Evolutionary conservation across 129 eudicot species (phyloP), one percentile per base, ranked within the genome.

Genomic region (Ambrosia trifida): DNA sequence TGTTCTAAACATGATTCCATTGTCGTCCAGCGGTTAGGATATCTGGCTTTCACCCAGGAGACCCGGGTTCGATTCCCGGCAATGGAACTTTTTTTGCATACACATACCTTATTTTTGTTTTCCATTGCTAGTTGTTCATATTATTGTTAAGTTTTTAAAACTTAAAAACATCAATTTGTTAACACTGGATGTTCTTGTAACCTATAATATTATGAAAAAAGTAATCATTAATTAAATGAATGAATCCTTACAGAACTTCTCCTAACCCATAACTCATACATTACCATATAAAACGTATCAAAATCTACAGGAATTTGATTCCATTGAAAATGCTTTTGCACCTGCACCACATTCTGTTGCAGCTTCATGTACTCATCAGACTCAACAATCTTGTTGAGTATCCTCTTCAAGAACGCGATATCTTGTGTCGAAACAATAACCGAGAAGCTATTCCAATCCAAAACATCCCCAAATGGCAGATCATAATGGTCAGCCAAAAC

Each of bases 1-100:
- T 0, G 0, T 0, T 0, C 0, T 0, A 35, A 10, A 1, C 16
- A 66, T 3, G 32, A 40, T 4, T 84, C 85, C 87, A 70, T 83
- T 84, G 88, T 91, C 91, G 97, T 91, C 95, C 95, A 91, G 95
- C 88, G 96, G 97, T 86, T 86, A 88, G 96, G 97, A 91, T 91
- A 84, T 86, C 90, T 91, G 97, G 92, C 96, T 88, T 91, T 91
- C 96, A 88, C 97, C 97, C 96, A 91, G 96, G 96, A 76, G 97
- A 86, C 93, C 95, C 93, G 96, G 97, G 97, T 86, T 91, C 96
- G 88, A 91, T 88, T 88, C 96, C 97, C 97, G 97, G 97, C 90
- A 88, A 83, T 75, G 97, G 96, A 91, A 91, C 1, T 68, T 72
- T 68, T 80, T 73, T 11, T 2, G 2, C 0, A 6, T 13, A 3